These are phyloP conservation scores for Tympanopsis confertula DNA, from an alignment of 2,329 filamentous ascomycete genomes.

Conservation along the genomic window DNA sequence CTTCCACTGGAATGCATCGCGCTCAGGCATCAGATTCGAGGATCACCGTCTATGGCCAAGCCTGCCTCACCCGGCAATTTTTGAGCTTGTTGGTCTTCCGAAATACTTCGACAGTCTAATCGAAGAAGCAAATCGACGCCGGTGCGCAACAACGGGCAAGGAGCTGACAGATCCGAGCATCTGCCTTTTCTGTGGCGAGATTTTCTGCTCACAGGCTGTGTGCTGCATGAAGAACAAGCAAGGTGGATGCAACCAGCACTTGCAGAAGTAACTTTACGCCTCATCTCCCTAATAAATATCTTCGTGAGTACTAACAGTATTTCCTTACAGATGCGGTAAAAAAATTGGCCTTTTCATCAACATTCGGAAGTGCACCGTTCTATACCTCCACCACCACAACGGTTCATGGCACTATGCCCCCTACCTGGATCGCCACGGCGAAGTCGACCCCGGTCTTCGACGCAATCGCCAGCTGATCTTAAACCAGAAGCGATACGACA, in stretches of 20 bases:
- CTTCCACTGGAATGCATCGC: constrained; percentile 34
- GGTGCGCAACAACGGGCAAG: constrained; percentile 81
- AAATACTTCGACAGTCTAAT: constrained; percentile 87
- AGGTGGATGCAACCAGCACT: constrained; percentile 84
- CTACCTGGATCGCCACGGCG: constrained; percentile 91
- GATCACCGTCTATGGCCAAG: background rate
- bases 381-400: constrained; percentile 71
- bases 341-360: constrained; percentile 92
- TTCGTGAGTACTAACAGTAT: background rate
- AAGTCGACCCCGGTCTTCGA: constrained; percentile 81
- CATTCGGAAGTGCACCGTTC: constrained; percentile 86
- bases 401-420: constrained; percentile 81
- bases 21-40: background rate
- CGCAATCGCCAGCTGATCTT: constrained; percentile 82
- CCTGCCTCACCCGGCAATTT: constrained; percentile 67
- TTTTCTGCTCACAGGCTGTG: constrained; percentile 87
- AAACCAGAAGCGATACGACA: constrained; percentile 88
- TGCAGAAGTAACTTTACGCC: constrained; percentile 55
- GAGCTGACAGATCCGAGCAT: constrained; percentile 83
- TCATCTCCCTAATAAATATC: background rate
- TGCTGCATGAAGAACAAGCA: constrained; percentile 68
- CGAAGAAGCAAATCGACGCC: constrained; percentile 74
- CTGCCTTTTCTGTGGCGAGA: constrained; percentile 90
- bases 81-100: constrained; percentile 84
- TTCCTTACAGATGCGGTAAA: constrained; percentile 60